Base-by-base conservation (phyloP, 2,329 filamentous ascomycete species). In the Fulvia fulva region DNA sequence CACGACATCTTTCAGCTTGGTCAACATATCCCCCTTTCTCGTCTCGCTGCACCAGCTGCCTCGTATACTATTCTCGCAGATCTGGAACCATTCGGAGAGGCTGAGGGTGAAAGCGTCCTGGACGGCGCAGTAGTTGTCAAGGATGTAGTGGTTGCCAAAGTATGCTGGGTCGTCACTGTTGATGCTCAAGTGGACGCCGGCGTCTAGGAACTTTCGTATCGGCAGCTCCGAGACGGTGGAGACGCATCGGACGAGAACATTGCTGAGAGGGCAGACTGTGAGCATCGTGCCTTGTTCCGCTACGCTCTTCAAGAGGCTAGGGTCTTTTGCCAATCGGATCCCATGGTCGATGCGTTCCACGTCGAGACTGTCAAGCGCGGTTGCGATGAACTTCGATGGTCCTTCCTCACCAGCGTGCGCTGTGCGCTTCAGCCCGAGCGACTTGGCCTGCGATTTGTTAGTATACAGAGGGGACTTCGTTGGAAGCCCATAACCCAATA, bases 351-450 rank as follows among this genome's bases (percentile, higher is more conserved):
- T 89, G 44, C 89, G 82, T 70, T 81, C 76, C 44, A 85, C 83
- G 22, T 79, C 76, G 45, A 91, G 79, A 28, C 78, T 69, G 64
- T 88, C 82, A 43, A 91, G 75, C 1, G 88, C 86, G 25, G 79
- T 78, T 23, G 76, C 74, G 64, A 93, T 86, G 72, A 88, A 90
- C 5, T 77, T 78, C 3, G 85, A 75, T 16, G 87, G 86, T 0
- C 87, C 88, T 69, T 92, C 89, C 71, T 92, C 89, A 53, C 89
- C 88, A 2, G 86, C 88, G 71, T 92, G 89, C 2, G 88, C 85
- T 0, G 89, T 92, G n/a, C 84, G 77, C 26, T 78, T 75, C 52
- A 88, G 78, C 0, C 83, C 83, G 26, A 76, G 76, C 25, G 72
- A 71, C 53, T 75, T 72, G 0, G 83, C 86, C 21, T 41, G 34